These are phyloP conservation scores for Pleurostoma richardsiae DNA, from an alignment of 2,329 filamentous ascomycete genomes.

Conservation along the genomic window DNA sequence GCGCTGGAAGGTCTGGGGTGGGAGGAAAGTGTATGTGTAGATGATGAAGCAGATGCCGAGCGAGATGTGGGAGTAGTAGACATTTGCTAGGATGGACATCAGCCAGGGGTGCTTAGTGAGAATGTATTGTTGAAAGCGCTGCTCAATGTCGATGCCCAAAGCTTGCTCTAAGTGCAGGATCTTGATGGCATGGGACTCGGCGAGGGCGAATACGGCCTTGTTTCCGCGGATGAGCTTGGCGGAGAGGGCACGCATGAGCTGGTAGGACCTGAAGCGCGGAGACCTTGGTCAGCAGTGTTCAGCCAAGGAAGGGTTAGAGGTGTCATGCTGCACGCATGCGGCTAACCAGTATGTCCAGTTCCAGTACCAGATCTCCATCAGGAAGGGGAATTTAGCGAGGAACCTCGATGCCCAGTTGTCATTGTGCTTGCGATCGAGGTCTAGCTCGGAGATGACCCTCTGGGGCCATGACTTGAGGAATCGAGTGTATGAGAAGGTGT, in stretches of 20 bases:
- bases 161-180: constrained; percentile 31
- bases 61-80: constrained; percentile 42
- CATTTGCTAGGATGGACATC: constrained; percentile 30
- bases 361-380: constrained; percentile 30
- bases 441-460: neutral
- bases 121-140: constrained; percentile 30
- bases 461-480: neutral
- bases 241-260: constrained; percentile 35
- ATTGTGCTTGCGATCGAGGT: neutral
- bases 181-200: constrained; percentile 31
- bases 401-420: constrained; percentile 19
- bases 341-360: constrained; percentile 27
- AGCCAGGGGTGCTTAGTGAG: constrained; percentile 27
- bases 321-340: too few relatives aligned
- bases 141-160: constrained; percentile 33
- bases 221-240: constrained; percentile 32
- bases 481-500: neutral
- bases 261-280: constrained; percentile 27
- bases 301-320: neutral
- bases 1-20: constrained; percentile 28
- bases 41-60: constrained; percentile 39
- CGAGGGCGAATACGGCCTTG: constrained; percentile 27
- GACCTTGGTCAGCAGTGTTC: neutral
- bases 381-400: constrained; percentile 22
- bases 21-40: constrained; percentile 40